Conservation (phyloP, 352 stramenopile genomes). For the Phytopythium chamaehyphon region DNA sequence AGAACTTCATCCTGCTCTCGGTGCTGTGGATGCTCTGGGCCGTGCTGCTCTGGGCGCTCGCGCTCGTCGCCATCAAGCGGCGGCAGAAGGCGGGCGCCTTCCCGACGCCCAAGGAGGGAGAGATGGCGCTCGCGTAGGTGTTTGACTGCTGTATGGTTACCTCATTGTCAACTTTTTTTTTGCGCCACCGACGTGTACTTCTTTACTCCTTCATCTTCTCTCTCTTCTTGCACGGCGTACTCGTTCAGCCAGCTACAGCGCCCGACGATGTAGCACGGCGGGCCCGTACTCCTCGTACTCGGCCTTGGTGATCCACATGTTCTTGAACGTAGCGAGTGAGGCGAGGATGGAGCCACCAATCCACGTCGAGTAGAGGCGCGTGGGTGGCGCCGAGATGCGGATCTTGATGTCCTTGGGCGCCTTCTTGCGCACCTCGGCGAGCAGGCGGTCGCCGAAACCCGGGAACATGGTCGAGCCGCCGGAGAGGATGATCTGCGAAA, state of each 20-base stretch:
- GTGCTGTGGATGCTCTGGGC: slow-evolving; percentile 62
- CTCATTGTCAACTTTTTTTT: too few relatives aligned
- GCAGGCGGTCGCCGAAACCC: slow-evolving; percentile 94
- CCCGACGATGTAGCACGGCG: slow-evolving; percentile 97
- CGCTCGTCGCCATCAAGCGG: slow-evolving; percentile 23
- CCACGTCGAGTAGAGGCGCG: slow-evolving; percentile 95
- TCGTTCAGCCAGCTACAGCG: slow-evolving; percentile 42
- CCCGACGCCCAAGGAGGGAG: slow-evolving; percentile 4
- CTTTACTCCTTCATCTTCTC: not conserved
- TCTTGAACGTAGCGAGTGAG: slow-evolving; percentile 97
- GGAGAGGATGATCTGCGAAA: slow-evolving; percentile 91
- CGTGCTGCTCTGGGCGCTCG: slow-evolving; percentile 40
- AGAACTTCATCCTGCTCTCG: slow-evolving; percentile 47
- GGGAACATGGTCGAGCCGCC: slow-evolving; percentile 94
- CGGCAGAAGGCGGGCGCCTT: slow-evolving; percentile 22
- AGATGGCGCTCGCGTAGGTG: not conserved
- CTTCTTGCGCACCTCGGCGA: slow-evolving; percentile 92
- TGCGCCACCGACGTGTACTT: too few relatives aligned
- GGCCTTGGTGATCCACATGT: slow-evolving; percentile 98
- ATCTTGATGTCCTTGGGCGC: slow-evolving; percentile 92
- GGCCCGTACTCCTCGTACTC: slow-evolving; percentile 98
- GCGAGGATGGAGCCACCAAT: slow-evolving; percentile 97
- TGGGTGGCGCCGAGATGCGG: slow-evolving; percentile 94
- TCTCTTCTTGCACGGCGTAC: not conserved
- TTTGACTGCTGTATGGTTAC: too few relatives aligned